Percentiles rank a stretch among this genome's conserved stretches.
These are phyloP conservation scores for Carex sylvatica DNA, from an alignment of 202 grass and related monocot species.

Conservation along the genomic window DNA sequence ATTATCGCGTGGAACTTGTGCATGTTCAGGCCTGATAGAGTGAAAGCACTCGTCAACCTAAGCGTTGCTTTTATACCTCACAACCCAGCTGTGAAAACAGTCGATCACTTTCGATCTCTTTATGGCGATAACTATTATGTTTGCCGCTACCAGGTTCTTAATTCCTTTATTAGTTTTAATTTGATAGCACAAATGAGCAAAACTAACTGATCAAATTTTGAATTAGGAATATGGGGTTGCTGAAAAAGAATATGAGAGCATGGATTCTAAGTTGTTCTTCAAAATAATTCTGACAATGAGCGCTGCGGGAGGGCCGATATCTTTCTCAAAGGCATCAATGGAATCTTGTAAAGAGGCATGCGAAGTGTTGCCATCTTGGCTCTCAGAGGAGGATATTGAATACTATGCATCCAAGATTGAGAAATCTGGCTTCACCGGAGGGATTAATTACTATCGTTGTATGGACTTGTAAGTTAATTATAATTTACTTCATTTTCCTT, in stretches of 20 bases:
- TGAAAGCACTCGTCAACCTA: neutral
- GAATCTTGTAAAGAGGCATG: neutral
- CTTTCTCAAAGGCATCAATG: neutral
- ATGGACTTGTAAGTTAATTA: neutral
- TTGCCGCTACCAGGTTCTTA: neutral
- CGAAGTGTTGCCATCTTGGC: neutral
- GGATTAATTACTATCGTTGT: neutral
- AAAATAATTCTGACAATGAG: neutral
- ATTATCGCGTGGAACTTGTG: neutral
- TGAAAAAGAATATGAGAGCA: constrained; percentile 2
- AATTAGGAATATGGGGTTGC: neutral
- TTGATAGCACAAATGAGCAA: neutral
- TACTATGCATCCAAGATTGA: constrained; percentile 3
- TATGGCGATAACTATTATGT: neutral
- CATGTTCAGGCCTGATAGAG: neutral
- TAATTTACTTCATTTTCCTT: neutral
- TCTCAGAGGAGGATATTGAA: neutral
- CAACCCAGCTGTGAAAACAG: neutral
- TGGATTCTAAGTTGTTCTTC: constrained; percentile 2
- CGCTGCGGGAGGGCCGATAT: neutral
- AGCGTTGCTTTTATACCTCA: neutral
- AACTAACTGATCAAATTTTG: neutral
- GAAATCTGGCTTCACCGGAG: constrained; percentile 7
- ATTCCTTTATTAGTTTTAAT: no score
- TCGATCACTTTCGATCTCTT: neutral